These are phyloP conservation scores for Phytophthora nicotianae DNA, from an alignment of 352 stramenopile genomes.

Conservation along the genomic window DNA sequence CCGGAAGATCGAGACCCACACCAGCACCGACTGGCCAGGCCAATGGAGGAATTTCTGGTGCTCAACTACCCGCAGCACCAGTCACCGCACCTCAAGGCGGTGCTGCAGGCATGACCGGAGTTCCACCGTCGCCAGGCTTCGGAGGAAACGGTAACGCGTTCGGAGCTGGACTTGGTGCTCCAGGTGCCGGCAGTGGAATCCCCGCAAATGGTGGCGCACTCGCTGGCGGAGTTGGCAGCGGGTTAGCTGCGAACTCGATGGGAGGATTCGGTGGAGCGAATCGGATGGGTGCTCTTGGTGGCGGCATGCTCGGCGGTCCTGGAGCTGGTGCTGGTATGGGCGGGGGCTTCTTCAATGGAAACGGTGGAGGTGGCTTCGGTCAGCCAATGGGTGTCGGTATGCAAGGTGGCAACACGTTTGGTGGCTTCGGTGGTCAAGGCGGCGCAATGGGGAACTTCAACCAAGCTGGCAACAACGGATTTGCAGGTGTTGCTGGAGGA, in stretches of 20 bases:
- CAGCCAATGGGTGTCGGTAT: conserved; percentile 15
- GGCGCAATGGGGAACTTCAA: conserved; percentile 12
- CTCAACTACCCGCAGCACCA: conserved; percentile 1
- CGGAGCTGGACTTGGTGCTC: conserved; percentile 5
- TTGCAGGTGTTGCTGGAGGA: not conserved
- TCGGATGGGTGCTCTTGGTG: conserved; percentile 6
- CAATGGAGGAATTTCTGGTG: conserved; percentile 4
- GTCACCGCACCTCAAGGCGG: conserved; percentile 2
- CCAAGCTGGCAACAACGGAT: conserved; percentile 17
- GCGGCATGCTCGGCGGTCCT: conserved; percentile 6
- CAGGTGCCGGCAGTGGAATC: not conserved
- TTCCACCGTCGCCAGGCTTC: not conserved
- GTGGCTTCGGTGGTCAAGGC: conserved; percentile 9
- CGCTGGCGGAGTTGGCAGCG: not conserved
- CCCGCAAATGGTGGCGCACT: not conserved
- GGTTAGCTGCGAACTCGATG: conserved; percentile 17
- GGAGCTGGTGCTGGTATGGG: conserved; percentile 10
- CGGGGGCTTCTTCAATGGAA: conserved; percentile 3
- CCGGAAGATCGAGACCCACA: conserved; percentile 18
- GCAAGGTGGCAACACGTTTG: conserved; percentile 18
- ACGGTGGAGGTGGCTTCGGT: conserved; percentile 10
- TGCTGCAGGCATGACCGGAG: not conserved
- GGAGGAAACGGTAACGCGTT: conserved; percentile 8
- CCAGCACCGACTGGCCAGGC: conserved; percentile 22
- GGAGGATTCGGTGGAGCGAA: conserved; percentile 7